phyloP scores from a whole-genome alignment of 2,329 filamentous ascomycete species.

The Epichloe gansuensis region DNA sequence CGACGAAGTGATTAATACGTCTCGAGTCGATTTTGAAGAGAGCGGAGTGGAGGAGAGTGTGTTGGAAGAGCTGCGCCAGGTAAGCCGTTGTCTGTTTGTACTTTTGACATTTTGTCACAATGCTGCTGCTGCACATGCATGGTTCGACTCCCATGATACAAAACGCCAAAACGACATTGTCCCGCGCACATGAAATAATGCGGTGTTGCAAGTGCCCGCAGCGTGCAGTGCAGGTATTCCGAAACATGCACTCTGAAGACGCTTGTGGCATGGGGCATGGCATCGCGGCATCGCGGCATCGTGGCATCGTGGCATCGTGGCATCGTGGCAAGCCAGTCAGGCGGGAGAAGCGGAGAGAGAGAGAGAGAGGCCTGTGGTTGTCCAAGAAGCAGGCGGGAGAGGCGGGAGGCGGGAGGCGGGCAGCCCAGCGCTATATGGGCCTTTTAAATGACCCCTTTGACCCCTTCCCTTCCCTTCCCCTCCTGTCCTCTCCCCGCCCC shows the following conservation, averaged over 20 bases:
- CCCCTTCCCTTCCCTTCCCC: conserved; percentile 11
- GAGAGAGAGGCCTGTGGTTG: neutral
- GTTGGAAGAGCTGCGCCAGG: conserved; percentile 75
- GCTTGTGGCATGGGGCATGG: neutral
- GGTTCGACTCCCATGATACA: neutral
- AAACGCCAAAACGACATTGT: neutral
- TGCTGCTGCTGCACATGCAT: neutral
- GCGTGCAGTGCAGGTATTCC: neutral
- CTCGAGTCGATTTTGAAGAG: conserved; percentile 92
- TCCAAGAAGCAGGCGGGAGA: neutral
- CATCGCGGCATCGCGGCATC: too few relatives aligned
- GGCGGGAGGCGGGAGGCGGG: conserved; percentile 22
- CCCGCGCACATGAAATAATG: neutral
- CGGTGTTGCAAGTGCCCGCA: neutral
- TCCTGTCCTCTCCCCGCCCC: neutral
- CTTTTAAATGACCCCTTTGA: conserved; percentile 36
- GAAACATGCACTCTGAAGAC: neutral
- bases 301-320: neutral
- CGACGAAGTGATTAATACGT: conserved; percentile 80
- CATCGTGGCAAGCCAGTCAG: neutral
- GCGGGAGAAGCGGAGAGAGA: neutral
- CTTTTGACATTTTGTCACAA: neutral
- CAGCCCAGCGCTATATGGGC: conserved; percentile 42
- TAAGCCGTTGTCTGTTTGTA: conserved; percentile 34
- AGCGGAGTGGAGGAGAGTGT: conserved; percentile 81